These are phyloP conservation scores for Erodium moschatum DNA, from an alignment of 441 rosid genomes.

Conservation along the genomic window DNA sequence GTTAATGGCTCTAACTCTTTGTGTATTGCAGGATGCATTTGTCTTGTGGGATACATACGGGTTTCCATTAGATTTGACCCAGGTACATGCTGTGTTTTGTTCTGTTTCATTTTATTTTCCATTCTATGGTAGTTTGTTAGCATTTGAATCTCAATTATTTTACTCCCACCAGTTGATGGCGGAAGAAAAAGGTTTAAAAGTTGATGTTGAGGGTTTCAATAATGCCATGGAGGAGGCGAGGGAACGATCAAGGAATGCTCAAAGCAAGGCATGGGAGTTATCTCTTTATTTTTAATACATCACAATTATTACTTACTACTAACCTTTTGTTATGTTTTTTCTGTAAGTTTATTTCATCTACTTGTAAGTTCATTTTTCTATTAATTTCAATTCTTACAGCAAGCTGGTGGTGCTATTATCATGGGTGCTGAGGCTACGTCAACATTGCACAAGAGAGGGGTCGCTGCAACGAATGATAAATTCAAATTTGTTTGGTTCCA, in stretches of 20 bases:
- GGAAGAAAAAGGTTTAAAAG: conserved; percentile 75
- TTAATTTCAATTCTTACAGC: conserved; percentile 41
- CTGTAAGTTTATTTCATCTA: neutral
- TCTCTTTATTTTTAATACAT: neutral
- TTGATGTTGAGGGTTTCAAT: conserved; percentile 75
- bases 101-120: conserved; percentile 1
- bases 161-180: conserved; percentile 67
- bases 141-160: conserved; percentile 19
- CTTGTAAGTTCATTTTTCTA: conserved; percentile 3
- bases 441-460: conserved; percentile 58
- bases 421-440: conserved; percentile 97
- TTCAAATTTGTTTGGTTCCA: conserved; percentile 70
- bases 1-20: conserved; percentile 11
- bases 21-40: conserved; percentile 78
- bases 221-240: conserved; percentile 88
- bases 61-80: conserved; percentile 92
- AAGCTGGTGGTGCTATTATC: conserved; percentile 73
- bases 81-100: conserved; percentile 36
- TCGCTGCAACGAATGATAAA: conserved; percentile 71
- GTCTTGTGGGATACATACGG: conserved; percentile 95
- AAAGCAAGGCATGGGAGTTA: conserved; percentile 49
- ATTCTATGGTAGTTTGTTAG: conserved; percentile 9
- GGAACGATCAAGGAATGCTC: conserved; percentile 89
- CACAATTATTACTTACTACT: neutral
- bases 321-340: neutral